Base-by-base conservation (phyloP, 164 flowering plant species). In the Akebia trifoliata region DNA sequence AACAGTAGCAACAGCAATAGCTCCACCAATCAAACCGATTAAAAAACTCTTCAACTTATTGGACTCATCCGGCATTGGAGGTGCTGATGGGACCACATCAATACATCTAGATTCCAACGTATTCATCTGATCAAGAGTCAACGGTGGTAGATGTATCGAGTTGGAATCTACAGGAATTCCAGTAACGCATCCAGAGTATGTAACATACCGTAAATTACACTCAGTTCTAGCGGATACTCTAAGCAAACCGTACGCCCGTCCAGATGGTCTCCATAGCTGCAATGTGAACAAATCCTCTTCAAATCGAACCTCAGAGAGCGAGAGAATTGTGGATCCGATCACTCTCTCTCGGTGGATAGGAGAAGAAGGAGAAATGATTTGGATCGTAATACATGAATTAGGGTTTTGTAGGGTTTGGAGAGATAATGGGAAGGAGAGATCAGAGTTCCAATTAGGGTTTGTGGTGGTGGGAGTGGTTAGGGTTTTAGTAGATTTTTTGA, bases 251-350 rank as follows among this genome's bases (percentile, higher is more conserved):
- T 63, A 22, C 3, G 66, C 60, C 9, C 60, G 34, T 28, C 66
- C 66, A 0, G 66, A 63, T 1, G 66, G 66, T 56, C 66, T 55
- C 66, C 66, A 63, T 2, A 55, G 17, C 40, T 63, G 66, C 48
- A 63, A 63, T 37, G 60, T 48, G 49, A 63, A 63, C 1, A 37
- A 39, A 24, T 55, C 10, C 0, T 47, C 49, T 2, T 47, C 48
- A 31, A n/a, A 47, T 15, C 29, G 60, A 24, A 63, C 24, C 6
- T 47, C 38, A 0, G 32, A 7, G 28, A 63, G 31, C 4, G 60
- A 10, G 3, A 63, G 25, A 12, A 46, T 22, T 2, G 55, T 32
- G 2, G 60, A 29, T 18, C 66, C 60, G 18, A 63, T 56, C 8
- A 55, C 60, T 38, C 46, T 55, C 21, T 54, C 36, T 9, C 1